Percentiles rank a stretch among this genome's conserved stretches.
phyloP scores from a whole-genome alignment of 805 yeast genomes.

The Candida verbasci region DNA sequence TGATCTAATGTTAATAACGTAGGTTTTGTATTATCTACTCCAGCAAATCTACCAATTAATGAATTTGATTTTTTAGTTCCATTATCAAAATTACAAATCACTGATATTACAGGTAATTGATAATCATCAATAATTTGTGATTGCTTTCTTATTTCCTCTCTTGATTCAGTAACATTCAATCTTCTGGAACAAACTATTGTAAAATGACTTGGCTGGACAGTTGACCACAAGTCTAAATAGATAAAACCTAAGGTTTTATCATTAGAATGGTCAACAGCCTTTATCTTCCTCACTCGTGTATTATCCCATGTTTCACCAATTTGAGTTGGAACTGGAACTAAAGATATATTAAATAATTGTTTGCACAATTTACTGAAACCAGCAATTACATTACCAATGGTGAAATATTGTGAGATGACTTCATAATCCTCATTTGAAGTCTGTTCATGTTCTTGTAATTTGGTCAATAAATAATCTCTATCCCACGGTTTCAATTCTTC shows the following conservation, averaged over 20 bases:
- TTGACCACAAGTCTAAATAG: conserved; percentile 82
- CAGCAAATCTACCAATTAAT: conserved; percentile 22
- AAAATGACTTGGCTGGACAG: conserved; percentile 91
- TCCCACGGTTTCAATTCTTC: conserved; percentile 81
- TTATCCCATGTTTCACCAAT: conserved; percentile 83
- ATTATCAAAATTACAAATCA: conserved; percentile 71
- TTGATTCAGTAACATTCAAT: conserved; percentile 43
- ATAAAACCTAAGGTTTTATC: conserved; percentile 67
- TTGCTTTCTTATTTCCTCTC: conserved; percentile 16
- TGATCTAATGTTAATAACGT: conserved; percentile 69
- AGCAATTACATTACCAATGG: conserved; percentile 80
- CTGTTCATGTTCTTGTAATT: conserved; percentile 13
- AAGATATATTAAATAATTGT: conserved; percentile 68
- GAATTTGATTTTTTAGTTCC: conserved; percentile 11
- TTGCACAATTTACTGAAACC: conserved; percentile 74
- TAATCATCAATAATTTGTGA: conserved; percentile 43
- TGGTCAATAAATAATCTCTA: conserved; percentile 55
- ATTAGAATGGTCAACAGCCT: conserved; percentile 53
- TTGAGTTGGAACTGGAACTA: conserved; percentile 59
- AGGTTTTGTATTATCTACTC: conserved; percentile 22
- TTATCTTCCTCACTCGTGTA: conserved; percentile 74
- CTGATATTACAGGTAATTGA: conserved; percentile 86
- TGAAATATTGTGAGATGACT: conserved; percentile 66
- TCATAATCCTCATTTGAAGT: conserved; percentile 26
- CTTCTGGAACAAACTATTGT: conserved; percentile 92